Base-by-base conservation (phyloP, 106 monocot species). In the Vanilla planifolia region DNA sequence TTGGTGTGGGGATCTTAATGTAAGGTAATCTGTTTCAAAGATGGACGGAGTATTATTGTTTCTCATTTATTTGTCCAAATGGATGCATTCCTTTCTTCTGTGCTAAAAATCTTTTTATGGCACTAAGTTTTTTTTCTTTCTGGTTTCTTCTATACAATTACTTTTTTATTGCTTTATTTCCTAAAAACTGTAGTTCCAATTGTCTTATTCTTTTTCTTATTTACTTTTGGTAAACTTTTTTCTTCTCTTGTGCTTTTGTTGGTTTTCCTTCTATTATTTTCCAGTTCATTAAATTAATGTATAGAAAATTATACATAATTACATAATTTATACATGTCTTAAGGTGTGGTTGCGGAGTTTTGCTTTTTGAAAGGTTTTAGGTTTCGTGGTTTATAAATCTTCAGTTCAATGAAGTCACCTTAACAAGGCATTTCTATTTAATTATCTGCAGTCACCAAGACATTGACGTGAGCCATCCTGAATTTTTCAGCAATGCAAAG, bases 1-100 rank as follows among this genome's bases (percentile, higher is more conserved):
- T 56, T 96, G 96, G 96, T 91, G 91, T 34, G 96, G 96, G 13
- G 96, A 96, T 60, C 73, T 96, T 60, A 96, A 96, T 70, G 96
- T 96, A 16, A 96, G 91, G 96, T 91, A 87, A 61, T n/a, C 67
- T 40, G 28, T 26, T 65, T 1, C 19, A 42, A 16, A 40, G 8
- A 34, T 36, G 34, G 30, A 66, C 15, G 6, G 35, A 6, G 13
- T 30, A 43, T 32, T 23, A 52, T 19, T 10, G 17, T 15, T 28
- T 19, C 2, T 33, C 2, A 28, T 29, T 11, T 43, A 43, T 30
- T 52, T 53, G n/a, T 29, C 13, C 25, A 8, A 42, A 33, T 1
- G 34, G 22, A 28, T 32, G 5, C 24, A 2, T 33, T 34, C 11
- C 21, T 10, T n/a, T n/a, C n/a, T n/a, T n/a, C n/a, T n/a, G n/a